phyloP scores from a whole-genome alignment of 2,329 filamentous ascomycete species.

The Chrysosporium keratinophilum region DNA sequence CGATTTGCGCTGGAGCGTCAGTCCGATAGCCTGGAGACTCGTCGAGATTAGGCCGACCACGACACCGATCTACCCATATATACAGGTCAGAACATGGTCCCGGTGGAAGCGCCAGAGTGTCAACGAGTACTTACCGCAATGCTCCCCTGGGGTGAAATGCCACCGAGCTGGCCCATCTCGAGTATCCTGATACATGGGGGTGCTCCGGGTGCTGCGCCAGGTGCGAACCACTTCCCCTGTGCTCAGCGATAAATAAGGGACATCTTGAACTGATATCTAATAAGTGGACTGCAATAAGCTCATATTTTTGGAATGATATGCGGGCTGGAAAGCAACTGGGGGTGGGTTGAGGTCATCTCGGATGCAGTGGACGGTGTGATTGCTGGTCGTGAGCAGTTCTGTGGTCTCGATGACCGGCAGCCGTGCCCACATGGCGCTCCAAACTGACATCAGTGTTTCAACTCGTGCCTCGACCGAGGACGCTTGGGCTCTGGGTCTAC shows the following conservation, averaged over 20 bases:
- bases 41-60: conserved; percentile 87
- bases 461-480: background rate
- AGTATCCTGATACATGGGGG: conserved; percentile 29
- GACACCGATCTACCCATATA: conserved; percentile 62
- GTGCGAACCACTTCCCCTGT: background rate
- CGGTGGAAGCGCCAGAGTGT: background rate
- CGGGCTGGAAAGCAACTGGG: background rate
- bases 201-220: background rate
- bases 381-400: background rate
- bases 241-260: conserved; percentile 22
- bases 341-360: background rate
- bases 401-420: background rate
- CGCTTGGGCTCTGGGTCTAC: background rate
- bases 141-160: conserved; percentile 66
- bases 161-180: conserved; percentile 60
- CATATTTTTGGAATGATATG: background rate
- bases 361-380: background rate
- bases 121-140: conserved; percentile 53
- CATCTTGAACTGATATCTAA: conserved; percentile 7
- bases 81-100: conserved; percentile 8
- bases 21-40: conserved; percentile 83
- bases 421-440: background rate
- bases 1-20: conserved; percentile 94
- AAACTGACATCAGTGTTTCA: conserved; percentile 5
- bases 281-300: background rate